Base-by-base conservation (phyloP, 352 stramenopile genomes). In the Phytophthora megakarya region DNA sequence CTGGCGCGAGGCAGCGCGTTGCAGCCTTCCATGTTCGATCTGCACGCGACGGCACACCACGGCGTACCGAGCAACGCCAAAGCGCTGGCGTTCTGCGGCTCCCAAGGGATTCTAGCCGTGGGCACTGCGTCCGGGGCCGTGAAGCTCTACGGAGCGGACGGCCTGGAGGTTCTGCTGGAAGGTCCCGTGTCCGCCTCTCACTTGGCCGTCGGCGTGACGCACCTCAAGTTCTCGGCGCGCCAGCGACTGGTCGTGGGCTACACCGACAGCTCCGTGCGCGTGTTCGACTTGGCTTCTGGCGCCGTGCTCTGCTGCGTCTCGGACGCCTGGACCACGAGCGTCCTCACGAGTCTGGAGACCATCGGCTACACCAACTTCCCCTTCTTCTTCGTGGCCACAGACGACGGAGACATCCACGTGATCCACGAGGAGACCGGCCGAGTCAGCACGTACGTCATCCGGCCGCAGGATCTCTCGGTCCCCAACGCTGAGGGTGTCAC, bases 331-430 rank as follows among this genome's bases (percentile, higher is more conserved):
- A 94, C 83, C 3, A 80, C 72, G n/a, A 81, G 74, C 59, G 72
- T 74, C 26, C 71, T 92, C 65, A 87, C 76, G 47, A 80, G 67
- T 38, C 46, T 94, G 1, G 84, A 92, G 71, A 92, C 86, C 1
- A 77, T 88, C 30, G 37, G 39, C 39, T 88, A 88, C 57, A 56
- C 61, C 13, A 73, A 78, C 18, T 86, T 80, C 33, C 77, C 80
- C 30, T 94, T 83, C 56, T 82, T 90, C 49, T 92, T 90, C 35
- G 75, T 90, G 12, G 83, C 86, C 12, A 80, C 85, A 15, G 81
- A 92, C 56, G 80, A 94, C 25, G 80, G 81, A 18, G 68, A 81
- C 9, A 55, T 92, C 44, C 54, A 93, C 77, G 81, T 93, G 9
- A 57, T 94, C 4, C 80, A 94, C 6, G 86, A 94, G 69, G 80